Evolutionary conservation across 2,329 filamentous ascomycete species (phyloP), one percentile per base, ranked within the genome.

Genomic region (Fusarium nygamai): DNA sequence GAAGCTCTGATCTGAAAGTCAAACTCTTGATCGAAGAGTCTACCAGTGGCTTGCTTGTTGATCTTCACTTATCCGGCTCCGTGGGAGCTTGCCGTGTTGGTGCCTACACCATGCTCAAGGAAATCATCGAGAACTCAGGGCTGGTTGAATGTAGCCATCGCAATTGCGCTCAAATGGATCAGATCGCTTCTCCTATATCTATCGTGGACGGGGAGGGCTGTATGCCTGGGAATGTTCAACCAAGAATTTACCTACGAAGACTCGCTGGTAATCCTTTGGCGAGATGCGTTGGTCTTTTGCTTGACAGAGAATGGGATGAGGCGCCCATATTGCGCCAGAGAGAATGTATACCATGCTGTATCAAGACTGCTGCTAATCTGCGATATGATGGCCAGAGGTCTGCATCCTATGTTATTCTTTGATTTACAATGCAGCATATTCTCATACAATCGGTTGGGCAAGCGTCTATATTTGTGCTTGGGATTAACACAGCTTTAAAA

Each of bases 211-310:
- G 51, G 0, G 51, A 54, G 4, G 34, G 34, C 0, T 1, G 0
- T n/a, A 1, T 29, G 10, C 4, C 34, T 5, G 1, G 6, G 0
- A 3, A 3, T 5, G 3, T n/a, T 0, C 3, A n/a, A 0, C 3
- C 19, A 0, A 29, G 8, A 7, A 7, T 54, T 0, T n/a, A 39
- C 8, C 0, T 54, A 0, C 34, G 51, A 10, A 39, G 51, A 1
- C 51, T 54, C 5, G 2, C 24, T 1, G 24, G 34, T 1, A 54
- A 54, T 29, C 3, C 20, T 1, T 29, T 54, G 10, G 51, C 34
- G 4, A 39, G 51, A 1, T 54, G 51, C 0, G 10, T 39, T 1
- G 51, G 51, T 0, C 51, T 54, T 2, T n/a, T 39, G 20, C 2
- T 19, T 13, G 0, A 39, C 0, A 54, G 14, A 3, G 2, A 3